A percentile compares a stretch with the other conserved stretches of the same genome.
Conservation (phyloP, 106 monocot genomes). For the Alisma plantagoaquatica region DNA sequence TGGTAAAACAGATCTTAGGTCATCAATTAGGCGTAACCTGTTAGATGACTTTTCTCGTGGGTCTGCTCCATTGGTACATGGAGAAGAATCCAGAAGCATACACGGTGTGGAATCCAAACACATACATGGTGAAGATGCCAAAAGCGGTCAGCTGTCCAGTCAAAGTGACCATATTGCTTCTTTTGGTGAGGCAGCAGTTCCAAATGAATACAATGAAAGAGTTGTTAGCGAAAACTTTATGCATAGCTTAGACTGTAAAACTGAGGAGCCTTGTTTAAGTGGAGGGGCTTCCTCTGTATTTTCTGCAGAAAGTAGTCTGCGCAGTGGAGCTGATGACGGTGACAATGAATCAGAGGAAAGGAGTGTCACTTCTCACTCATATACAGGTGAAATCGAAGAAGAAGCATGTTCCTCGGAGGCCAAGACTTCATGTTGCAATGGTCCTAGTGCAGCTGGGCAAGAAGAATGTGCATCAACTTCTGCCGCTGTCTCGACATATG, state of each 20-base stretch:
- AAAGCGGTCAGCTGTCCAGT: no score
- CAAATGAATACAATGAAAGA: constrained; percentile 9
- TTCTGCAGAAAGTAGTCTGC: constrained; percentile 20
- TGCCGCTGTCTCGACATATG: constrained; percentile 1
- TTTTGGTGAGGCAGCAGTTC: constrained; percentile 9
- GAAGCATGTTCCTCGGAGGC: constrained; percentile 4
- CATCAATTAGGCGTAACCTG: constrained; percentile 37
- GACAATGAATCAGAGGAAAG: constrained; percentile 37
- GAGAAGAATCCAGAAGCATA: background rate
- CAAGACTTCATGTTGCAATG: background rate
- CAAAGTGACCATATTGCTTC: background rate
- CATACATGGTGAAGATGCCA: no score
- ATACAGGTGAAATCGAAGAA: constrained; percentile 18
- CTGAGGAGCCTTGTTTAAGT: constrained; percentile 18
- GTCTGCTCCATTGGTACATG: background rate
- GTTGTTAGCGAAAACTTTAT: constrained; percentile 2
- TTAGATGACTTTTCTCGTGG: constrained; percentile 29
- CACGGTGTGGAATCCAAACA: constrained; percentile 1
- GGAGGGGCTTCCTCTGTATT: constrained; percentile 24
- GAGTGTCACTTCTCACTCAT: constrained; percentile 39
- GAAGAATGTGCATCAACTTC: background rate
- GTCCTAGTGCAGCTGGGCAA: background rate
- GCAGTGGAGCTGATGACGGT: constrained; percentile 9
- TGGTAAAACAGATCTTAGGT: constrained; percentile 16
- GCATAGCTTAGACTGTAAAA: background rate